Evolutionary conservation across 192 early-diverging fungal genomes (phyloP).

Genomic region (Haplosporangium gracile): DNA sequence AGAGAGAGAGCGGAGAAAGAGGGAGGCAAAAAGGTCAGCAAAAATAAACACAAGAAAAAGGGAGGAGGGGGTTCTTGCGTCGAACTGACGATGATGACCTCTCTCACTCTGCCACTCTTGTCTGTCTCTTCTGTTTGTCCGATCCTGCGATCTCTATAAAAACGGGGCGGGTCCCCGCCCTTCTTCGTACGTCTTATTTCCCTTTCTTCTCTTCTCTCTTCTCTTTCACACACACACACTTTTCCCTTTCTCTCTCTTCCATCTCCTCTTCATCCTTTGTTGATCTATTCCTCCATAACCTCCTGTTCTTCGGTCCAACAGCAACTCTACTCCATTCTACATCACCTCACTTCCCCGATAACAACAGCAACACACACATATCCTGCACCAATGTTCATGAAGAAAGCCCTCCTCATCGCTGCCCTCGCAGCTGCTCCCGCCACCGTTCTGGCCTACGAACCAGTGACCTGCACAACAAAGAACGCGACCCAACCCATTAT

Average conservation of each 20-base stretch:
- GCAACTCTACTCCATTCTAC: neutral
- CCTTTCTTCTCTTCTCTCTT: neutral
- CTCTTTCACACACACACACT: too few relatives aligned
- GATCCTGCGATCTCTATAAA: neutral
- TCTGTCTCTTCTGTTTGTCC: neutral
- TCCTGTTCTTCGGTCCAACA: neutral
- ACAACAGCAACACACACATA: neutral
- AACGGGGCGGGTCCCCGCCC: neutral
- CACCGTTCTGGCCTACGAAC: constrained; percentile 23
- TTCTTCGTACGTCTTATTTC: neutral
- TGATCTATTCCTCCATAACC: neutral
- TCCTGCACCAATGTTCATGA: constrained; percentile 7
- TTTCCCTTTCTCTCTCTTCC: constrained; percentile 5
- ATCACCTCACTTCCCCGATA: neutral
- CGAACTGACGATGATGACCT: neutral
- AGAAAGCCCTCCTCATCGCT: constrained; percentile 15
- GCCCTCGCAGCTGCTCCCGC: constrained; percentile 19
- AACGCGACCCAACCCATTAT: constrained; percentile 18
- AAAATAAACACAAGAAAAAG: neutral
- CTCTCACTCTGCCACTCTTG: neutral
- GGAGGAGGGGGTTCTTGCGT: neutral
- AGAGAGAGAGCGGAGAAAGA: neutral
- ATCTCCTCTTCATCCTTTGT: neutral
- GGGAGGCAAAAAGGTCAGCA: neutral
- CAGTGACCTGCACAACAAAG: constrained; percentile 21